A percentile compares a stretch with the other conserved stretches of the same genome.
Evolutionary conservation across 441 rosid species (phyloP).

Genomic region (Arabidopsis lyrata): DNA sequence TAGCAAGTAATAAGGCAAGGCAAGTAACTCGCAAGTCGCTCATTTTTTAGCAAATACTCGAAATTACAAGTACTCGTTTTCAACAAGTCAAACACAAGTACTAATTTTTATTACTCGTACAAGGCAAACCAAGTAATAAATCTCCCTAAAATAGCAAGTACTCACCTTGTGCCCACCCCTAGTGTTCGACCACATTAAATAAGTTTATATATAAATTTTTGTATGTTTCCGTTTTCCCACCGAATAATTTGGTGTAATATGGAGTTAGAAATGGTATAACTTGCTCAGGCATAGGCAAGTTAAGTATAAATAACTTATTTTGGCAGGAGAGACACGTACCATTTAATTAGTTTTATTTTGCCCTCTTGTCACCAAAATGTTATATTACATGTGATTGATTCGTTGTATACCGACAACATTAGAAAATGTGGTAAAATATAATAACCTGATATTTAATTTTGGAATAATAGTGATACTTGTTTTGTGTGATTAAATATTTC

Average conservation of each 20-base stretch:
- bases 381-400: conserved; percentile 21
- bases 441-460: conserved; percentile 24
- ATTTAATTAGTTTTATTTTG: not conserved
- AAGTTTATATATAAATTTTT: not conserved
- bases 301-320: conserved; percentile 9
- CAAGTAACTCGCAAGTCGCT: too few relatives aligned
- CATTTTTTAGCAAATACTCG: too few relatives aligned
- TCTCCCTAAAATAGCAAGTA: too few relatives aligned
- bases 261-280: conserved; percentile 21
- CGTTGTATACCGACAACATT: conserved; percentile 29
- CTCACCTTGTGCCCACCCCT: too few relatives aligned
- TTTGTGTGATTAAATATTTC: conserved; percentile 26
- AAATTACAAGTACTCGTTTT: too few relatives aligned
- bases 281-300: conserved; percentile 26
- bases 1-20: too few relatives aligned
- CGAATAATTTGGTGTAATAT: not conserved
- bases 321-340: conserved; percentile 16
- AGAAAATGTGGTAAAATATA: not conserved
- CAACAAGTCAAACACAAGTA: too few relatives aligned
- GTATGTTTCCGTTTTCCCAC: not conserved
- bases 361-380: not conserved
- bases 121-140: too few relatives aligned
- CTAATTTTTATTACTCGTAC: too few relatives aligned
- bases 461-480: conserved; percentile 11
- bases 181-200: not conserved